Evolutionary conservation across 129 eudicot species (phyloP), one percentile per base, ranked within the genome.

Genomic region (Artemisia tridentata): DNA sequence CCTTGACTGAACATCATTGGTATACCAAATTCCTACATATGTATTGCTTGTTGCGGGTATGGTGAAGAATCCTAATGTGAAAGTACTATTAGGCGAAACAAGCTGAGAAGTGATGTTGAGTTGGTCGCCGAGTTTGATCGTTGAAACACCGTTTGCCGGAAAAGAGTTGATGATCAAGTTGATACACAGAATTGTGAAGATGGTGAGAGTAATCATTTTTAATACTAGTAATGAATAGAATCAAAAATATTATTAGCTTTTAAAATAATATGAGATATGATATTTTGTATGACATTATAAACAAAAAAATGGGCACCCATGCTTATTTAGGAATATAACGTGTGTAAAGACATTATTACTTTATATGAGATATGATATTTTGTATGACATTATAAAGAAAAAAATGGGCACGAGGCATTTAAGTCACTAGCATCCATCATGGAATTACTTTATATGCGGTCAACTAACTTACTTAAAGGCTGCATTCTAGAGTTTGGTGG

Each of bases 21-120:
- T 72, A 59, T 79, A 71, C 87, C 81, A 72, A 62, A 83, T 80
- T 48, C 80, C 88, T 34, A 83, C 49, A 62, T 80, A 83, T n/a
- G 65, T 83, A 17, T 48, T 8, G 57, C 64, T 76, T 58, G 78
- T 75, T 0, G 11, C 11, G 1, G 52, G 69, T 20, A 61, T 48
- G 18, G 67, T 48, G 29, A 60, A 79, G 53, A 83, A 83, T 11
- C 80, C 88, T 23, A 83, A 66, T 16, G 84, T 83, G 74, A 83
- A 83, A n/a, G 10, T 63, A 1, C 59, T 53, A 9, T 23, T 25
- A 0, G 71, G 79, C 16, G 84, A 80, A 45, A 72, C 17, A 31
- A 75, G 80, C 17, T 57, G 69, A 8, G 80, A 75, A 18, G 68
- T 53, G 49, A 2, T 0, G 67, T 75, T 75, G 25, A 67, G 69